Base-by-base conservation (phyloP, 1,139 yeast species). In the Geotrichum armillariae region DNA sequence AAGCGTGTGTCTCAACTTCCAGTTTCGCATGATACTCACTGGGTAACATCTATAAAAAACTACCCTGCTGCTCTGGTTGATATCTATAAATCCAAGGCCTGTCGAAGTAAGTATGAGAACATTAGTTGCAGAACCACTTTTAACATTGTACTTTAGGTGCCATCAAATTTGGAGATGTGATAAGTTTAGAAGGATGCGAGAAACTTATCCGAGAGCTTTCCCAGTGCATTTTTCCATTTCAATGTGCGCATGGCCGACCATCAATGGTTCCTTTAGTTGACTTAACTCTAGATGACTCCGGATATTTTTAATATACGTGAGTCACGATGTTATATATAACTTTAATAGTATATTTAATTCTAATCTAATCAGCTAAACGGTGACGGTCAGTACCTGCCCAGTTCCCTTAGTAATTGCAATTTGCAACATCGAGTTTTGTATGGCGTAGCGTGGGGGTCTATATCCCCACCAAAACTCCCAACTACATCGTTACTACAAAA, bases 181-280 rank as follows among this genome's bases (percentile, higher is more conserved):
- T 89, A 35, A 59, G 71, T 0, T 49, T 42, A 1, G 55, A 53
- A 0, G 77, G 81, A 49, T 83, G 89, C 70, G 53, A 59, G 2
- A 42, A 59, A 0, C 58, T 86, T 41, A 59, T 87, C 0, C 41
- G 50, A 0, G 56, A 67, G 1, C 69, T 88, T 22, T 59, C 71
- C 0, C 37, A 53, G 2, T 87, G 95, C 60, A 60, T 67, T 16
- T 65, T 75, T 14, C 95, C 96, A 0, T 85, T 86, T 57, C 82
- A 78, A 51, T 89, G 96, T 71, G 96, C 96, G 0, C 96, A 89
- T 65, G 96, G 96, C 0, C 66, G 96, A 47, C 95, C 95, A 0
- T 78, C 91, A 0, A 66, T 85, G 12, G 76, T 81, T 0, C 91
- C 94, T 0, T 50, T 85, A 7, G 74, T 70, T 18, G 63, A 66